Evolutionary conservation across 2,329 filamentous ascomycete genomes (phyloP), one percentile per base, ranked within the genome.

Genomic region (Sporothrix brunneoviolacea): DNA sequence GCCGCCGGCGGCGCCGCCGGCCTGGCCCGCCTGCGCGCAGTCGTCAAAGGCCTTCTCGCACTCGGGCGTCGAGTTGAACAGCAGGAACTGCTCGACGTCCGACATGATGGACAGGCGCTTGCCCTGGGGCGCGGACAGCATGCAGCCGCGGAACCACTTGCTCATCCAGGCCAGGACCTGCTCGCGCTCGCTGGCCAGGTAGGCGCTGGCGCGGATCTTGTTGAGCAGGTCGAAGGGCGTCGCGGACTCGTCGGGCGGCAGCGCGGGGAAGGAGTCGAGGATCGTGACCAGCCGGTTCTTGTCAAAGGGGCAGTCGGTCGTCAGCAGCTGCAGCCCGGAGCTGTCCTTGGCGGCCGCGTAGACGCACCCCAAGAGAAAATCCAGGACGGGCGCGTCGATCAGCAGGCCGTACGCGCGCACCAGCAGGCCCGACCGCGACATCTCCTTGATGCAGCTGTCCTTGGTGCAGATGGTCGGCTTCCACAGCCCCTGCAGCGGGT

Each of bases 141-240:
- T 51, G 47, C 58, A 60, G 8, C 56, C 58, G 10, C 54, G 48
- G 53, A 61, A 60, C 27, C 38, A 44, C 15, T 48, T 35, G 51
- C 55, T 52, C 51, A 61, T 58, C 58, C 58, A 61, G 2, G 50
- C 51, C 7, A 61, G 48, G 8, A 61, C 48, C 27, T 44, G 18
- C 39, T 55, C 54, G 16, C 57, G 51, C 22, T 55, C 48, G 13
- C 21, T 18, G 13, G 41, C 24, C 6, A 53, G 28, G 8, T 18
- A 19, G 8, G 38, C 45, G 10, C 4, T 10, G 3, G 32, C 24
- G 3, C 51, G 53, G 32, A 61, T 59, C 32, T 44, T 47, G 9
- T 35, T 32, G 7, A 59, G 50, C n/a, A 57, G 36, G n/a, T 55
- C 55, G 18, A 48, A 21, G 10, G 55, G 50, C 1, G 50, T 41